Base-by-base conservation (phyloP, 176 grass and related monocot genomes). In the Rhynchospora pubera region DNA sequence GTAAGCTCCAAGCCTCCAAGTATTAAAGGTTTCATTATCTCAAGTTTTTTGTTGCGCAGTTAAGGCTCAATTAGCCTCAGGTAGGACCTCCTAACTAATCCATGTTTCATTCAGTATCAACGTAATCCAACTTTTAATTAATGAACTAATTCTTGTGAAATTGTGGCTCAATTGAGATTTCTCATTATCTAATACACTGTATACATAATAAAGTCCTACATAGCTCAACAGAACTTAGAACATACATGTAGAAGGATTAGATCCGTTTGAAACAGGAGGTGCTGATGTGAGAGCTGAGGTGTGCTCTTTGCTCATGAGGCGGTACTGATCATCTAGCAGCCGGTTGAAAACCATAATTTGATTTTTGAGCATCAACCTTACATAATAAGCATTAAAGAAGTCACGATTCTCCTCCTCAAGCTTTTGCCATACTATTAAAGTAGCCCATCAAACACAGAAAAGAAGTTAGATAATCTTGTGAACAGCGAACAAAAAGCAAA, bases 381-480 rank as follows among this genome's bases (percentile, higher is more conserved):
- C 84, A 87, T 99, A 94, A 83, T 99, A 99, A 82, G 92, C 96
- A 44, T 95, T 93, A 46, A 99, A 99, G 84, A 99, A 95, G 43
- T 99, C 92, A 26, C 51, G 92, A 90, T 99, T 99, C 86, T 99
- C 92, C 82, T 99, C 96, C 66, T 95, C 92, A 19, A 99, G 96
- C 82, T 95, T 99, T 89, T 95, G 96, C 96, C 96, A 99, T 45
- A 99, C 96, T 99, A 56, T 26, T 88, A 67, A 93, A 12, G 64
- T 81, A 77, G 66, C 2, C 78, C 82, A 83, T 58, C 15, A 88
- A 53, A 81, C 30, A 64, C 58, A 59, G 39, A 84, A 74, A 81
- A 44, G 10, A 50, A 66, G 58, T 64, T 82, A 46, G 42, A 64
- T 67, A 16, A 55, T 77, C 24, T 77, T 23, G n/a, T 63, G 12